These are phyloP conservation scores for Neonectria punicea DNA, from an alignment of 2,329 filamentous ascomycete species.

Conservation along the genomic window DNA sequence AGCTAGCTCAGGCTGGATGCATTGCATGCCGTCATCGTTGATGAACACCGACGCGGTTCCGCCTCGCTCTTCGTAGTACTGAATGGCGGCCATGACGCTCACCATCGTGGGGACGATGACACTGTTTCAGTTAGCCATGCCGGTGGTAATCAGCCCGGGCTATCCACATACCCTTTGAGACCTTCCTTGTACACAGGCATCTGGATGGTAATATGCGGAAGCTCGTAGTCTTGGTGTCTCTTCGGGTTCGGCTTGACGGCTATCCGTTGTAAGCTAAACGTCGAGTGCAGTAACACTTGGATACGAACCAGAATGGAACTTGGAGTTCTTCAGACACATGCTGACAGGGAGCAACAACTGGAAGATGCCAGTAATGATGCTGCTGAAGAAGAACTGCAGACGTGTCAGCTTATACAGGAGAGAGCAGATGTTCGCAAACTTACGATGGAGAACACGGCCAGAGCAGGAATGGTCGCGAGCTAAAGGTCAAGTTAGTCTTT, in stretches of 20 bases:
- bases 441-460: conserved; percentile 32
- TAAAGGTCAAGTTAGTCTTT: neutral
- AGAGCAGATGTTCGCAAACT: neutral
- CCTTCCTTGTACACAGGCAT: conserved; percentile 58
- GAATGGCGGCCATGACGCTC: conserved; percentile 66
- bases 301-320: conserved; percentile 38
- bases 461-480: conserved; percentile 31
- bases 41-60: conserved; percentile 75
- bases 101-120: conserved; percentile 66
- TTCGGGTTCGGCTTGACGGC: conserved; percentile 43
- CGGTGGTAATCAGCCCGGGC: accelerated
- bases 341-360: conserved; percentile 39
- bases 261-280: neutral
- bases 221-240: conserved; percentile 46
- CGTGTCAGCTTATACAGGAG: neutral
- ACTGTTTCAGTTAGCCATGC: conserved; percentile 9
- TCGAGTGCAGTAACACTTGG: neutral
- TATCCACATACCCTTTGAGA: conserved; percentile 33
- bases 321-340: conserved; percentile 40
- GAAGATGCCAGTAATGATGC: conserved; percentile 39
- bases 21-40: conserved; percentile 76
- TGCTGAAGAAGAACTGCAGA: conserved; percentile 42
- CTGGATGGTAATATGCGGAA: conserved; percentile 58
- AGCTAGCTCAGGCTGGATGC: conserved; percentile 61
- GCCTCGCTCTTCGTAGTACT: conserved; percentile 69